Conservation (phyloP, 2,329 filamentous ascomycete species). For the Cladorrhinum sp. region DNA sequence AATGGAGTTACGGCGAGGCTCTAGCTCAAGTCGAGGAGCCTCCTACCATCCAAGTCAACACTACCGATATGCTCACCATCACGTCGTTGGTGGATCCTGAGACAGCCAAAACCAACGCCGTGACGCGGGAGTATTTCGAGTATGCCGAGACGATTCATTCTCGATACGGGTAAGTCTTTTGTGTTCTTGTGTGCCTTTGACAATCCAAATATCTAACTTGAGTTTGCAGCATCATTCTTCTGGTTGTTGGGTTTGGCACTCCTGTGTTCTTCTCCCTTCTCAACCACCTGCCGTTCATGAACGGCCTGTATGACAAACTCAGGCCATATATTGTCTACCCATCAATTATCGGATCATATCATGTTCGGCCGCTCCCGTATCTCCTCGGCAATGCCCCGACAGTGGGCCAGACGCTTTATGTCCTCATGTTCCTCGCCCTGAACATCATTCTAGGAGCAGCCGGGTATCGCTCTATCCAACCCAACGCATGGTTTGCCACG, state of each 20-base stretch:
- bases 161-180: slow-evolving; percentile 19
- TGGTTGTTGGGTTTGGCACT: slow-evolving; percentile 28
- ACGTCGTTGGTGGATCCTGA: slow-evolving; percentile 21
- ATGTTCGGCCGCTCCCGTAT: slow-evolving; percentile 33
- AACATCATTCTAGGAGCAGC: slow-evolving; percentile 36
- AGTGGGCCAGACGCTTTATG: slow-evolving; percentile 43
- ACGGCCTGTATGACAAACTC: slow-evolving; percentile 23
- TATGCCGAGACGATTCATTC: slow-evolving; percentile 22
- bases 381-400: slow-evolving; percentile 40
- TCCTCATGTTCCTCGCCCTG: slow-evolving; percentile 38
- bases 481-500: slow-evolving; percentile 31
- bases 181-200: background rate
- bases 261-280: slow-evolving; percentile 29
- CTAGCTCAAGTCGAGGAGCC: slow-evolving; percentile 17
- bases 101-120: slow-evolving; percentile 13
- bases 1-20: slow-evolving; percentile 27
- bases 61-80: slow-evolving; percentile 20
- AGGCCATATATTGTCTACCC: slow-evolving; percentile 36
- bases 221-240: slow-evolving; percentile 25
- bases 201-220: background rate
- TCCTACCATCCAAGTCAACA: slow-evolving; percentile 1
- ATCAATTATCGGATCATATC: slow-evolving; percentile 31
- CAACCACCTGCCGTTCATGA: slow-evolving; percentile 29
- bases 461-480: slow-evolving; percentile 29
- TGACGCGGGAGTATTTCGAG: slow-evolving; percentile 19